Evolutionary conservation across 352 stramenopile species (phyloP).

Genomic region (Blastocystis sp.): DNA sequence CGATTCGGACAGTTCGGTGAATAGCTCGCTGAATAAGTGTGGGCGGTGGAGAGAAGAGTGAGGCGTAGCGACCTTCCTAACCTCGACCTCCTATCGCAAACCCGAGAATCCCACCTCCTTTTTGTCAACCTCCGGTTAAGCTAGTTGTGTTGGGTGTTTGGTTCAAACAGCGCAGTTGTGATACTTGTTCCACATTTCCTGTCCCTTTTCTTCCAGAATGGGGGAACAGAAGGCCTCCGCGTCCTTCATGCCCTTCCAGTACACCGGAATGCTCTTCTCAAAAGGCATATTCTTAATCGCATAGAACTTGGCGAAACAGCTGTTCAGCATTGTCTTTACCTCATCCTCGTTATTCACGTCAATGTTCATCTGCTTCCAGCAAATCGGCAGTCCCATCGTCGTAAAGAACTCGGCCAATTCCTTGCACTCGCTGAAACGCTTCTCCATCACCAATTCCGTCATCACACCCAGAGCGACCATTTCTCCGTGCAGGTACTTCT

Average conservation of each 20-base stretch:
- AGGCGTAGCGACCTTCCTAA: constrained; percentile 55
- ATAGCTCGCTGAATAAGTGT: constrained; percentile 7
- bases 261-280: constrained; percentile 58
- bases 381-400: constrained; percentile 59
- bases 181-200: constrained; percentile 55
- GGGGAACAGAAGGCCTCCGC: constrained; percentile 34
- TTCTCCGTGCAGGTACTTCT: constrained; percentile 69
- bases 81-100: constrained; percentile 42
- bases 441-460: constrained; percentile 64
- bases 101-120: constrained; percentile 46
- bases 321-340: constrained; percentile 58
- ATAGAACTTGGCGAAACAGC: constrained; percentile 66
- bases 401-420: constrained; percentile 61
- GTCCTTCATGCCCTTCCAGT: constrained; percentile 60
- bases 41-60: not conserved
- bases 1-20: constrained; percentile 4
- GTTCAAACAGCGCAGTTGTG: constrained; percentile 54
- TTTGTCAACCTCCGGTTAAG: constrained; percentile 21
- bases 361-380: constrained; percentile 59
- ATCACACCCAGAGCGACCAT: constrained; percentile 69
- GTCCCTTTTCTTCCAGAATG: constrained; percentile 51
- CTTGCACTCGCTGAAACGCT: constrained; percentile 52
- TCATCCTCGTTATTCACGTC: constrained; percentile 41
- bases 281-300: constrained; percentile 64
- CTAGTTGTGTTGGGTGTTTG: not conserved